These are phyloP conservation scores for Macrophomina pseudophaseolina DNA, from an alignment of 2,329 filamentous ascomycete genomes.

Conservation along the genomic window DNA sequence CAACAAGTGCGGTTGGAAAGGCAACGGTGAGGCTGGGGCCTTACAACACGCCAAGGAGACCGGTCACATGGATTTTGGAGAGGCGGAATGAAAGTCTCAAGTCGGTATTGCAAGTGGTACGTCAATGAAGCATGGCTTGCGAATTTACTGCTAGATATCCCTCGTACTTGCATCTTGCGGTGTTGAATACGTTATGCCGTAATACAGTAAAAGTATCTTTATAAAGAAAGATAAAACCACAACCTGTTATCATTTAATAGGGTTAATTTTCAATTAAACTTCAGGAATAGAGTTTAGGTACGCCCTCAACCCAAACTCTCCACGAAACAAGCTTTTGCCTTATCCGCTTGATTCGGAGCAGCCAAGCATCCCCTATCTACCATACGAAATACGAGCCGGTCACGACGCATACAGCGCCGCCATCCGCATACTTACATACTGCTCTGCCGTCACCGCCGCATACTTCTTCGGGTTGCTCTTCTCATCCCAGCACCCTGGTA, in stretches of 20 bases:
- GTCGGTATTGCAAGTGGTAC: background rate
- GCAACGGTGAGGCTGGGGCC: conserved; percentile 69
- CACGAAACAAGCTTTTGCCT: background rate
- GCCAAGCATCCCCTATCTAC: background rate
- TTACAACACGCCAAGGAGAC: conserved; percentile 66
- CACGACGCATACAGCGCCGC: conserved; percentile 33
- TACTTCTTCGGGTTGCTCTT: conserved; percentile 43
- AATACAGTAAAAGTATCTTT: background rate
- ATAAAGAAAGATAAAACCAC: background rate
- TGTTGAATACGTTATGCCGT: background rate
- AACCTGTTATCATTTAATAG: background rate
- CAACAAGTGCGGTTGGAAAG: conserved; percentile 72
- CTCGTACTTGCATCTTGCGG: background rate
- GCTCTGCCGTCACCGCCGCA: conserved; percentile 45
- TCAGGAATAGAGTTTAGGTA: background rate
- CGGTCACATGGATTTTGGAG: conserved; percentile 62
- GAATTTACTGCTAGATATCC: conserved; percentile 9
- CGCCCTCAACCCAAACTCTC: background rate
- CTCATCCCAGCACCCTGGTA: conserved; percentile 42
- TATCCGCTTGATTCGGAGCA: background rate
- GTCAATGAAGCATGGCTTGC: background rate
- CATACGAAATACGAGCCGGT: background rate
- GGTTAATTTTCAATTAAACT: background rate
- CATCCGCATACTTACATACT: conserved; percentile 44
- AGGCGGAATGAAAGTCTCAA: conserved; percentile 39